These are phyloP conservation scores for Amorphotheca resinae DNA, from an alignment of 495 filamentous ascomycete genomes.

Conservation along the genomic window DNA sequence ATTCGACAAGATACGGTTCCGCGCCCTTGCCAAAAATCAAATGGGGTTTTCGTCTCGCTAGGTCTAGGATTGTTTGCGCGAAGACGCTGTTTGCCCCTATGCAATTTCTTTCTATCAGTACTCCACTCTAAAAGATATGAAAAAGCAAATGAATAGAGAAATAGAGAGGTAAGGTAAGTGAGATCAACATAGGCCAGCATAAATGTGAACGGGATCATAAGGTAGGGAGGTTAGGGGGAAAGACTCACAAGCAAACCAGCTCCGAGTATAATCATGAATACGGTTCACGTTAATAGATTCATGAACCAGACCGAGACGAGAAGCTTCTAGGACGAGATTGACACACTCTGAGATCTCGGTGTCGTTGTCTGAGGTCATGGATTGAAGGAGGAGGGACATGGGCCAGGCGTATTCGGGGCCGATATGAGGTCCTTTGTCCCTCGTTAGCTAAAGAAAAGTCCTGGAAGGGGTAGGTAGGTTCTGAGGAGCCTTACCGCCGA, in stretches of 20 bases:
- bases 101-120: too few relatives aligned
- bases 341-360: conserved; percentile 65
- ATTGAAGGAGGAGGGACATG: conserved; percentile 84
- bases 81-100: conserved; percentile 84
- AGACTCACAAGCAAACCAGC: conserved; percentile 75
- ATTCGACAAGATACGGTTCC: conserved; percentile 27
- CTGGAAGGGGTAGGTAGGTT: not conserved
- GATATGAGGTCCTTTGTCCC: conserved; percentile 42
- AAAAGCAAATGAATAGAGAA: not conserved
- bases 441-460: not conserved
- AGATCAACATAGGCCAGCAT: too few relatives aligned
- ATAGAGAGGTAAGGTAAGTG: not conserved
- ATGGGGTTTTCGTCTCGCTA: conserved; percentile 76
- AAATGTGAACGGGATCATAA: too few relatives aligned
- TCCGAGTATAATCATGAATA: conserved; percentile 58
- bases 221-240: not conserved
- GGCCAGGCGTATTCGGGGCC: conserved; percentile 91
- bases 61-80: conserved; percentile 81
- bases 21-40: conserved; percentile 65
- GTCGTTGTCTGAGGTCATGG: conserved; percentile 80
- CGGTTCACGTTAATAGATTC: conserved; percentile 83
- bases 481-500: conserved; percentile 53
- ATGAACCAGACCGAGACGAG: conserved; percentile 70
- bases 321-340: conserved; percentile 58
- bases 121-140: too few relatives aligned